Base-by-base conservation (phyloP, 2,329 filamentous ascomycete genomes). In the Penicillium sp. region DNA sequence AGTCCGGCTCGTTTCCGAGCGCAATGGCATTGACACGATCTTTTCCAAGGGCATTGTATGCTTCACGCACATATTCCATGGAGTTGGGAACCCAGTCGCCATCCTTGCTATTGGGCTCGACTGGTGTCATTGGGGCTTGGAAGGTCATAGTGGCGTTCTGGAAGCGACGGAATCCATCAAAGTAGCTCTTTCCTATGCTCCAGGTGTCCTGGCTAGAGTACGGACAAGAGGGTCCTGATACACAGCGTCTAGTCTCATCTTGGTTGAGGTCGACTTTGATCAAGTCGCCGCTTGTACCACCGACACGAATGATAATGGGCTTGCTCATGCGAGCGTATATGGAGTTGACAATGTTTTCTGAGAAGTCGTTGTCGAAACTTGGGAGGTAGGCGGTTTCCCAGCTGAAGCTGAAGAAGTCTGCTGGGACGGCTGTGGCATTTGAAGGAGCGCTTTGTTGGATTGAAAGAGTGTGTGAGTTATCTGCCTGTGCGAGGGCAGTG, bases 221-320 rank as follows among this genome's bases (percentile, higher is more conserved):
- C 4, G 46, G 46, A n/a, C 52, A 55, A 6, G 14, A 13, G 1
- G 18, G 34, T 14, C 44, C 45, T 3, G 41, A 40, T n/a, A 45
- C 16, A 10, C 55, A 58, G 24, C 21, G 10, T 8, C 45, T 38
- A 1, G 46, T 45, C 29, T 50, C 38, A 10, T 42, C 48, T 36
- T 50, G 53, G 11, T 49, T 18, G 16, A 31, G 29, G n/a, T 53
- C 42, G 8, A 47, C 45, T 29, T 32, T 31, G 24, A 58, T 36
- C 16, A 48, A 48, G 36, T 58, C 55, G 18, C 57, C 57, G 39
- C 57, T 59, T 22, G 55, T 57, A 8, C 57, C 57, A 5, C 57
- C 55, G 21, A 59, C 42, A 5, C 57, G 57, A 38, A 59, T 55
- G 8, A 57, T 49, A 2, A 52, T 34, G 14, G 55, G 48, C 46